These are phyloP conservation scores for Xylariaceae sp. DNA, from an alignment of 2,329 filamentous ascomycete species.

Conservation along the genomic window DNA sequence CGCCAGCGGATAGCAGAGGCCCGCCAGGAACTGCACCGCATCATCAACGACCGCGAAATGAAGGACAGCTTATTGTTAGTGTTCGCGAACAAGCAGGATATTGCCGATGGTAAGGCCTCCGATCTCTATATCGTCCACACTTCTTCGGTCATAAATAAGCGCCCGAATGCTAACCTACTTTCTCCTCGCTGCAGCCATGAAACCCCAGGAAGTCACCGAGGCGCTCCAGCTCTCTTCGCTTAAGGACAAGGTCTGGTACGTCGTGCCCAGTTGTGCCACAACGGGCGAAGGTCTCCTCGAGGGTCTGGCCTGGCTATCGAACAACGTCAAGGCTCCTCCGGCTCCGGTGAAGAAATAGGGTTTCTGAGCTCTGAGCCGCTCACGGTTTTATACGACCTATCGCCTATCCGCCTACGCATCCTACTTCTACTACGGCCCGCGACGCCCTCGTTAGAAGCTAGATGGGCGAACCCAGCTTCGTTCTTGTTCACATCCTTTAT, in stretches of 20 bases:
- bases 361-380: conserved; percentile 18
- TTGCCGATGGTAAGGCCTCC: conserved; percentile 59
- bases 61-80: conserved; percentile 90
- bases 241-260: conserved; percentile 81
- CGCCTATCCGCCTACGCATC: background rate
- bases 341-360: conserved; percentile 50
- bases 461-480: background rate
- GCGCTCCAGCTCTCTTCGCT: conserved; percentile 69
- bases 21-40: conserved; percentile 86
- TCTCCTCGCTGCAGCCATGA: conserved; percentile 55
- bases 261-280: conserved; percentile 76
- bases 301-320: conserved; percentile 76
- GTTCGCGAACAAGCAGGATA: conserved; percentile 99
- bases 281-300: conserved; percentile 77
- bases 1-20: conserved; percentile 89
- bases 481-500: background rate
- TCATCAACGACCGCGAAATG: conserved; percentile 97
- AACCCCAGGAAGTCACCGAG: conserved; percentile 72
- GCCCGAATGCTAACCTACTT: conserved; percentile 9
- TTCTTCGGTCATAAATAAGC: background rate
- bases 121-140: background rate
- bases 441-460: background rate
- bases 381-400: background rate
- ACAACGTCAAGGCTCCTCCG: conserved; percentile 68
- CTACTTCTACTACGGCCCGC: background rate